Evolutionary conservation across 176 grass and related monocot genomes (phyloP), one percentile per base, ranked within the genome.

Genomic region (Pontederia paniculata): DNA sequence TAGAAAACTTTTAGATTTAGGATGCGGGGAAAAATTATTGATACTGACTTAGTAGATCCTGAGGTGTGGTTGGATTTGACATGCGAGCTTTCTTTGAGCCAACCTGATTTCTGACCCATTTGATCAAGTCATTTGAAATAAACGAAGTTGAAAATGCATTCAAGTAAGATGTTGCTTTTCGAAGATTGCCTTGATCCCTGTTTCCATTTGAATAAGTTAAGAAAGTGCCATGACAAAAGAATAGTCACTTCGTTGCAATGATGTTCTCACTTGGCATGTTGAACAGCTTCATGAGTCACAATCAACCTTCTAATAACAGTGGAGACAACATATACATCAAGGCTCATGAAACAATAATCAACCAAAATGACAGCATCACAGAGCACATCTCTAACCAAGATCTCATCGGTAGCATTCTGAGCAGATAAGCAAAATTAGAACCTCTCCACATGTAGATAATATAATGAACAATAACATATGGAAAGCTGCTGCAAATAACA

Each of bases 281-380:
- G 74, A 60, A 88, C 66, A 15, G 86, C 93, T 68, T 88, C 83
- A 80, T 88, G 77, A 73, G 83, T 88, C 57, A 91, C 68, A 60
- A 91, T 74, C 69, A 98, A 78, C 74, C 83, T 81, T 75, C 65
- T 88, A 59, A 88, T 60, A 72, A 80, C 65, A 77, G 69, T 80
- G 42, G 55, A 74, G n/a, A 91, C 71, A 51, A 75, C 52, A 55
- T 73, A 85, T 66, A 63, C 61, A 71, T 89, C 82, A 64, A 76
- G 70, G 70, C 84, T 88, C 76, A 91, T 70, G 65, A 98, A 91
- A 70, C 86, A 91, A 80, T 98, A 91, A 76, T 98, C 83, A 54
- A 83, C 83, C 68, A 90, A 71, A 42, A 98, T 91, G 54, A 98
- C 73, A 69, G 93, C 75, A 88, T 98, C 93, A 72, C 68, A 88